Percentiles rank a stretch among this genome's conserved stretches.
Evolutionary conservation across 345 rosid species (phyloP).

Genomic region (Corymbia maculata): DNA sequence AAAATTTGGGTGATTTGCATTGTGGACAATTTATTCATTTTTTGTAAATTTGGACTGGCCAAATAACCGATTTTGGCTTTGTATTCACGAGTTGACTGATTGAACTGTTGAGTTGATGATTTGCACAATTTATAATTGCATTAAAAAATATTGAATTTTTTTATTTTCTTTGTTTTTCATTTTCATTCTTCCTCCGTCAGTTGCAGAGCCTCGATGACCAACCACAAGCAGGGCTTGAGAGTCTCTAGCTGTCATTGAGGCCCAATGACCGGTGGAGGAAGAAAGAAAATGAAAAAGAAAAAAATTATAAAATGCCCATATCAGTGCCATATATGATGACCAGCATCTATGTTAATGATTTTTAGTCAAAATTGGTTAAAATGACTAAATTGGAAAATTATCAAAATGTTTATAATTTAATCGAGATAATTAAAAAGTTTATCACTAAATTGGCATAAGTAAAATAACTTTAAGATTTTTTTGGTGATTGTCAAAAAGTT

Average conservation of each 20-base stretch:
- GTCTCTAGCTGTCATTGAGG: rapidly evolving
- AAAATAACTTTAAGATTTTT: too few relatives aligned
- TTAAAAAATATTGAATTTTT: too few relatives aligned
- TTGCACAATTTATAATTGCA: not conserved
- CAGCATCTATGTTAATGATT: rapidly evolving
- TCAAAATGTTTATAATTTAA: not conserved
- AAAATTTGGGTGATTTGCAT: not conserved
- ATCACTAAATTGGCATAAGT: rapidly evolving
- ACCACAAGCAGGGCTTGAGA: not conserved
- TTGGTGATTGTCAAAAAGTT: not conserved
- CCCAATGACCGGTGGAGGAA: not conserved
- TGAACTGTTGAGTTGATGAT: not conserved
- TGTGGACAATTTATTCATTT: not conserved
- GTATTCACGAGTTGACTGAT: rapidly evolving
- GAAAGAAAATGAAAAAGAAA: not conserved
- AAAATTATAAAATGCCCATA: not conserved
- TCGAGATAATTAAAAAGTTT: too few relatives aligned
- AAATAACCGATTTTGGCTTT: not conserved
- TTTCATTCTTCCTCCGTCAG: not conserved
- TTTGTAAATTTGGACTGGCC: not conserved
- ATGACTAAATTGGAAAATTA: too few relatives aligned
- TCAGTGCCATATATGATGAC: rapidly evolving
- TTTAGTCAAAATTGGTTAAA: not conserved
- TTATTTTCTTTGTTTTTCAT: too few relatives aligned
- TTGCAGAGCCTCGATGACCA: not conserved